Percentiles rank a stretch among this genome's conserved stretches.
These are phyloP conservation scores for Cystofilobasidium macerans DNA, from an alignment of 768 basidiomycete species.

Conservation along the genomic window DNA sequence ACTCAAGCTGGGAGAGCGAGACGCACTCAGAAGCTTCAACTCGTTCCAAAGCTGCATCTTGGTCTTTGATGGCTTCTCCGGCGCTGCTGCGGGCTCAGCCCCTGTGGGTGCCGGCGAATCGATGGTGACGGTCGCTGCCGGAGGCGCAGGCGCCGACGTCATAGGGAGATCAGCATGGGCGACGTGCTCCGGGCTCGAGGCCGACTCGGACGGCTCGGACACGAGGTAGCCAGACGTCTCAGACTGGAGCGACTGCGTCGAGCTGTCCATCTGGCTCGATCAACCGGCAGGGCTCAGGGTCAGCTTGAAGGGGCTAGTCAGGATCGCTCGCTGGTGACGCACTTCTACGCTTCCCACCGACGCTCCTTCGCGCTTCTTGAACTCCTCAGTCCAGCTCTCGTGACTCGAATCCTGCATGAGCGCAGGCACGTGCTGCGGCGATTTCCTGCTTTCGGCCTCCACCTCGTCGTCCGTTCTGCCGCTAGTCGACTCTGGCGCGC, in stretches of 20 bases:
- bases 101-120: background rate
- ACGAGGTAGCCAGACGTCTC: background rate
- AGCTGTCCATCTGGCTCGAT: constrained; percentile 15
- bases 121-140: background rate
- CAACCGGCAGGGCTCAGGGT: background rate
- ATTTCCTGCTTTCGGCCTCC: background rate
- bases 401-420: background rate
- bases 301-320: background rate
- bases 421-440: background rate
- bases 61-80: constrained; percentile 38
- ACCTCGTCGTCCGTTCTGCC: background rate
- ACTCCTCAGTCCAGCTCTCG: constrained; percentile 24
- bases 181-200: constrained; percentile 1
- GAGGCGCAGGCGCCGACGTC: background rate
- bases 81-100: background rate
- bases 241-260: constrained; percentile 15
- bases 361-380: constrained; percentile 3
- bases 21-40: constrained; percentile 71
- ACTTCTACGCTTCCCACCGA: background rate
- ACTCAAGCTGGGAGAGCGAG: constrained; percentile 4
- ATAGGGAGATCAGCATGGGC: background rate
- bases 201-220: background rate
- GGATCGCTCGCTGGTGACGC: too few species aligned
- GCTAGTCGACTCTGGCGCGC: background rate
- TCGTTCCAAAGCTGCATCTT: constrained; percentile 85